Percentiles rank a stretch among this genome's conserved stretches.
These are phyloP conservation scores for Cicer judaicum DNA, from an alignment of 306 rosid genomes.

Conservation along the genomic window DNA sequence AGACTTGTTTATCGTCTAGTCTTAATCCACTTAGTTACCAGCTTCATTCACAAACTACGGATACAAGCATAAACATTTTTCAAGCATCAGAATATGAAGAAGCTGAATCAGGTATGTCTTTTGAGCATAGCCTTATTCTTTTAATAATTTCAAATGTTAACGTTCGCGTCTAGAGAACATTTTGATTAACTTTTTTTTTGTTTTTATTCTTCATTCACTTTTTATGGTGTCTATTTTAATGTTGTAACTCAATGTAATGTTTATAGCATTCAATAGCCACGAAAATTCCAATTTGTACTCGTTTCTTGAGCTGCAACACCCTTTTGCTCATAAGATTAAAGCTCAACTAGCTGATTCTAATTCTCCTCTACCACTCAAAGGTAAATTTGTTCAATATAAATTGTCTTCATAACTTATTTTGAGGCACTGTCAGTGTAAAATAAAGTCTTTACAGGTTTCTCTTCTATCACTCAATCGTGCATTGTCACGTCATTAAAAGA, in stretches of 20 bases:
- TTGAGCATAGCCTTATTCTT: conserved; percentile 35
- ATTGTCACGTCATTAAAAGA: not conserved
- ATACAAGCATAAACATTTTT: conserved; percentile 66
- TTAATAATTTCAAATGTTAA: conserved; percentile 5
- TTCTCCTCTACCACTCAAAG: conserved; percentile 48
- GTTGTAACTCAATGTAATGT: conserved; percentile 40
- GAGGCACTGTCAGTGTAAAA: not conserved
- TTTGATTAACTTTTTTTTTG: conserved; percentile 21
- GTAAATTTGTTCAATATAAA: conserved; percentile 49
- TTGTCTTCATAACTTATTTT: not conserved
- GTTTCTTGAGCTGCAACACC: conserved; percentile 54
- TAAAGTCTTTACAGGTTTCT: not conserved
- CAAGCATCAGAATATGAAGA: conserved; percentile 79
- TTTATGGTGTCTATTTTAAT: conserved; percentile 16
- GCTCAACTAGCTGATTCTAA: conserved; percentile 51
- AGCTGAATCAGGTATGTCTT: conserved; percentile 71
- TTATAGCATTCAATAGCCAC: conserved; percentile 63
- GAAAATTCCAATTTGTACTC: conserved; percentile 57
- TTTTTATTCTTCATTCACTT: conserved; percentile 8
- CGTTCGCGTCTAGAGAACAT: conserved; percentile 24
- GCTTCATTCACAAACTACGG: conserved; percentile 63
- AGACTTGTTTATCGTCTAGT: conserved; percentile 59
- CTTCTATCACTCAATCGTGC: conserved; percentile 7
- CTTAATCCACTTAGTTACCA: conserved; percentile 53
- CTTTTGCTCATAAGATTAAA: conserved; percentile 52